Base-by-base conservation (phyloP, 2,329 filamentous ascomycete genomes). In the Aspergillus brasiliensis region DNA sequence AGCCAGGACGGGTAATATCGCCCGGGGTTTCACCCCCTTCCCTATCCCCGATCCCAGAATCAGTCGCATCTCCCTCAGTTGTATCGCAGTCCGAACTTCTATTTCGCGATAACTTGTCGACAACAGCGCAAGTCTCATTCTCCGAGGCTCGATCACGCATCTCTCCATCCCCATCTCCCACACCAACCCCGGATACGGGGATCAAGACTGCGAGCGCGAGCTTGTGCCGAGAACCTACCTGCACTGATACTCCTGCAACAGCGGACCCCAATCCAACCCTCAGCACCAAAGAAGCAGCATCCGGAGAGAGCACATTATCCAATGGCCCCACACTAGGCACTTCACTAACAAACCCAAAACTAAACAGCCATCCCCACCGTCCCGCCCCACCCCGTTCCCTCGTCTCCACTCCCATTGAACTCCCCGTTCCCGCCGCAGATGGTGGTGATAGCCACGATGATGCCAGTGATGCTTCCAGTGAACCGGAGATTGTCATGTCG, bases 401-500 rank as follows among this genome's bases (percentile, higher is more conserved):
- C 31, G 71, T 63, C 13, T 51, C 63, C 21, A 60, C 71, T 42
- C 73, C 75, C 6, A 67, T 76, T 34, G 70, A 78, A 59, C 65
- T 79, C 6, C 69, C 77, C 5, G 62, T 73, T 49, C 57, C 46
- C 27, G 64, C 70, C 6, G 65, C 68, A 27, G 70, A 79, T 54
- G 73, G 78, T 58, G 74, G 73, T 8, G 77, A 77, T 28, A 80
- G 81, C 51, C 15, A 19, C 17, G 78, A 81, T 58, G 75, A 80
- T 28, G 62, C 28, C 23, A 13, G 6, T 42, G 71, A 79, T 53
- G 72, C 78, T 58, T 75, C 73, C 11, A 78, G 76, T 27, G 80
- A 82, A 51, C 8, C 38, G 2, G 78, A 81, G 57, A 75, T 81
- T 31, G 61, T 77, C 23, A 82, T 82, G 79, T 79, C 77, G 5